phyloP scores from a whole-genome alignment of 2,329 filamentous ascomycete genomes.

The Pseudocercospora fuligena region DNA sequence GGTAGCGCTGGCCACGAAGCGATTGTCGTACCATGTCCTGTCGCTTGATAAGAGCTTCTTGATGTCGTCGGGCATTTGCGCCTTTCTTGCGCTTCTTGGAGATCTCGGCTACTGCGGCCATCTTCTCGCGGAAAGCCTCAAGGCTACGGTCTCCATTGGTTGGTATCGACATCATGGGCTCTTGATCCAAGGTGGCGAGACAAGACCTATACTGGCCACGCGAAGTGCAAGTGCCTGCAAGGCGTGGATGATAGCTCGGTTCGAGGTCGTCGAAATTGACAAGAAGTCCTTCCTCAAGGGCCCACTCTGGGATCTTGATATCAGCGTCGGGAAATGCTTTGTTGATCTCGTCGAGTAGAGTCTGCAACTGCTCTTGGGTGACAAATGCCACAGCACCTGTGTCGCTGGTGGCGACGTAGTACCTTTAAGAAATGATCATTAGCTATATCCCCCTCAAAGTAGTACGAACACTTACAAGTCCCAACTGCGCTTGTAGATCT shows the following conservation, averaged over 20 bases:
- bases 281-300: slow-evolving; percentile 60
- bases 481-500: slow-evolving; percentile 69
- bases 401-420: slow-evolving; percentile 35
- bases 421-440: slow-evolving; percentile 30
- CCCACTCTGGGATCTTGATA: slow-evolving; percentile 63
- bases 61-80: slow-evolving; percentile 21
- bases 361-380: slow-evolving; percentile 66
- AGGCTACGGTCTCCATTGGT: slow-evolving; percentile 43
- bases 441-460: slow-evolving; percentile 3
- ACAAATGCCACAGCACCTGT: slow-evolving; percentile 68
- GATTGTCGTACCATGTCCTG: slow-evolving; percentile 61
- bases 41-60: slow-evolving; percentile 57
- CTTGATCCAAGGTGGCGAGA: slow-evolving; percentile 34
- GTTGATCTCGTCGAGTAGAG: slow-evolving; percentile 70
- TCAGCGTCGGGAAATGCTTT: slow-evolving; percentile 54
- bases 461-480: slow-evolving; percentile 67
- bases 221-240: slow-evolving; percentile 63
- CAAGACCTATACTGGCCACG: slow-evolving; percentile 48
- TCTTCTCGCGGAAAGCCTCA: slow-evolving; percentile 58
- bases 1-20: slow-evolving; percentile 69
- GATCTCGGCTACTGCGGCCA: slow-evolving; percentile 58
- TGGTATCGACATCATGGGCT: slow-evolving; percentile 28
- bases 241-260: slow-evolving; percentile 68
- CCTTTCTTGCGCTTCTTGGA: slow-evolving; percentile 54
- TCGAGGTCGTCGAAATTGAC: slow-evolving; percentile 69